These are phyloP conservation scores for Aspergillus brunneoviolaceus DNA, from an alignment of 2,329 filamentous ascomycete genomes.

Conservation along the genomic window DNA sequence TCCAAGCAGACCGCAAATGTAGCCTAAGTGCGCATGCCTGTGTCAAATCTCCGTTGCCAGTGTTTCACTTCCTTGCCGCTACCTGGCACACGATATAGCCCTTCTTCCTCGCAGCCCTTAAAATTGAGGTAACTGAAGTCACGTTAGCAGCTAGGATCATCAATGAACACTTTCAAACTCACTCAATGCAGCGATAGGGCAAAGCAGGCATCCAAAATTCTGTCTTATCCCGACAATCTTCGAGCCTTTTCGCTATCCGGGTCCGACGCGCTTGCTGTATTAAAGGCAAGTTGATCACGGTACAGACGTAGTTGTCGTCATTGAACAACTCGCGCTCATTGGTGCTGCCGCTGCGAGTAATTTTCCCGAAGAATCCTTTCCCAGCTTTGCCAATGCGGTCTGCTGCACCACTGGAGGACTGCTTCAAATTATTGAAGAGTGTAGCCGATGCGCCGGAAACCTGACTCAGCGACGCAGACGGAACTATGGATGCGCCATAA, in stretches of 20 bases:
- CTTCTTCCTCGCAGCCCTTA: constrained; percentile 90
- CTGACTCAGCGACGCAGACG: constrained; percentile 48
- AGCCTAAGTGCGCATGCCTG: constrained; percentile 54
- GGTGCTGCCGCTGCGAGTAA: constrained; percentile 68
- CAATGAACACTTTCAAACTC: constrained; percentile 32
- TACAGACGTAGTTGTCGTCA: constrained; percentile 79
- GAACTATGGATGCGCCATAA: constrained; percentile 42
- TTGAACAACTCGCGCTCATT: constrained; percentile 67
- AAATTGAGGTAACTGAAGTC: constrained; percentile 75
- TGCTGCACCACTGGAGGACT: constrained; percentile 70
- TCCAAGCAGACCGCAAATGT: not conserved
- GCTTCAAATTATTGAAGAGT: constrained; percentile 72
- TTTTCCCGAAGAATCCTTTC: constrained; percentile 79
- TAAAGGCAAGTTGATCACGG: constrained; percentile 80
- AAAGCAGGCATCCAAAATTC: constrained; percentile 99
- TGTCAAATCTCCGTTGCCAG: constrained; percentile 89
- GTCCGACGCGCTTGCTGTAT: constrained; percentile 88
- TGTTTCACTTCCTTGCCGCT: constrained; percentile 88
- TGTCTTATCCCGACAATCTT: constrained; percentile 88
- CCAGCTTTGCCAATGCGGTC: constrained; percentile 70
- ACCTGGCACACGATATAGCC: constrained; percentile 87
- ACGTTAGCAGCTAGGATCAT: constrained; percentile 13
- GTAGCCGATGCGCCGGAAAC: constrained; percentile 56
- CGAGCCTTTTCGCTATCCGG: constrained; percentile 83
- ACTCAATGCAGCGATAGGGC: constrained; percentile 92